Conservation (phyloP, 2,329 filamentous ascomycete genomes). For the Aurifilum marmelostoma region DNA sequence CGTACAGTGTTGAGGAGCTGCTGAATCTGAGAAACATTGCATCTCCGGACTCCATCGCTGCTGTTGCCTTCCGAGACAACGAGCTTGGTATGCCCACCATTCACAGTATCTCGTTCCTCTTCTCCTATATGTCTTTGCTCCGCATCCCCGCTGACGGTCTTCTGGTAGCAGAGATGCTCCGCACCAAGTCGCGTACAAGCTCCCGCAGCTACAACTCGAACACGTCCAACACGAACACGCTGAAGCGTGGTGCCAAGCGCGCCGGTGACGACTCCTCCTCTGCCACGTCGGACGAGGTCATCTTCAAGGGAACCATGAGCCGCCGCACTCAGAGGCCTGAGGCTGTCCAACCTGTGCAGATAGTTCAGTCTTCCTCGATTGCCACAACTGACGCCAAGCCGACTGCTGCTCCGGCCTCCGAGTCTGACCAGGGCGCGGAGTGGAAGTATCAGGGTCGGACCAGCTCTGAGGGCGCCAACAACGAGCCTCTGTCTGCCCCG, state of each 20-base stretch:
- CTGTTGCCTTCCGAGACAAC: conserved; percentile 26
- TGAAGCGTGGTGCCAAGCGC: conserved; percentile 33
- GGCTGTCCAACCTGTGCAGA: conserved; percentile 15
- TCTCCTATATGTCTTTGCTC: no score
- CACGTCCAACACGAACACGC: conserved; percentile 30
- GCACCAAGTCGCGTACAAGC: conserved; percentile 29
- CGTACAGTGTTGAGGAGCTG: conserved; percentile 51
- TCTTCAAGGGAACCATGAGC: conserved; percentile 43
- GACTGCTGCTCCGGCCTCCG: conserved; percentile 6
- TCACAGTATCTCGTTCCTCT: not conserved
- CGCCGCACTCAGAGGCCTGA: conserved; percentile 30
- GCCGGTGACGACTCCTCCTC: conserved; percentile 41
- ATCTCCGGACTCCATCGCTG: conserved; percentile 21
- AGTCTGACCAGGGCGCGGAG: conserved; percentile 31
- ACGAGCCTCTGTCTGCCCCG: conserved; percentile 58
- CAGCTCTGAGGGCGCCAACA: conserved; percentile 46
- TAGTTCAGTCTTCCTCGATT: not conserved
- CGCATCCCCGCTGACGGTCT: conserved; percentile 7
- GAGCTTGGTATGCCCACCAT: conserved; percentile 28
- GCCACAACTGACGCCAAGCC: not conserved
- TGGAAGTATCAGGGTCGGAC: conserved; percentile 52
- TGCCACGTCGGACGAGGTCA: conserved; percentile 41
- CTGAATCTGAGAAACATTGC: conserved; percentile 42
- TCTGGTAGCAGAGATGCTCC: conserved; percentile 36
- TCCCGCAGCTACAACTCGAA: conserved; percentile 30